phyloP scores from a whole-genome alignment of 345 rosid species.

The Salix koriyanagi region DNA sequence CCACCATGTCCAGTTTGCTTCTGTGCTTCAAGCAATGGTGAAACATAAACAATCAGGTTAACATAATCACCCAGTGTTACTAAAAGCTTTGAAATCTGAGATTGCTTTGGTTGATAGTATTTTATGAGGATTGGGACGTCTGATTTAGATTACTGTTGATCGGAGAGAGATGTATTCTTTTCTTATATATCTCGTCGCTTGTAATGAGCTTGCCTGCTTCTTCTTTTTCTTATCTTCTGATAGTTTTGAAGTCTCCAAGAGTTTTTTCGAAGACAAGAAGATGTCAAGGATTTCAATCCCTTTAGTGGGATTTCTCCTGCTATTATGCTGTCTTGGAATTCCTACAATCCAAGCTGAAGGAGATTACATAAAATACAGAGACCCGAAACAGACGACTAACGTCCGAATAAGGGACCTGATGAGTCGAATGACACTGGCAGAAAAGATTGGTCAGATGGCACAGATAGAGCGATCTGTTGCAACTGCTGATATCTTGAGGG shows the following conservation, averaged over 20 bases:
- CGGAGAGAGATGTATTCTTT: too few species aligned
- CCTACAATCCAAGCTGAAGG: not conserved
- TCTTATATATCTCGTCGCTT: too few species aligned
- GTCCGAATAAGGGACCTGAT: conserved; percentile 45
- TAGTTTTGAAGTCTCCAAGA: not conserved
- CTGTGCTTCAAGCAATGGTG: not conserved
- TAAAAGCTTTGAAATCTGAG: too few species aligned
- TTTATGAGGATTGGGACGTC: too few species aligned
- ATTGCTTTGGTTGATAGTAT: too few species aligned
- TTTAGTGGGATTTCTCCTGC: not conserved
- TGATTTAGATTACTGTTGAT: too few species aligned
- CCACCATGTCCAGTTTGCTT: not conserved
- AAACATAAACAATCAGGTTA: too few species aligned
- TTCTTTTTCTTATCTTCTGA: not conserved
- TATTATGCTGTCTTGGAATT: not conserved
- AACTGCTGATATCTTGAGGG: conserved; percentile 10
- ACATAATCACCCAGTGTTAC: too few species aligned
- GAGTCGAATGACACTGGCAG: conserved; percentile 48
- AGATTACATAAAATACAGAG: conserved; percentile 28
- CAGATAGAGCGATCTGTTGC: conserved; percentile 35
- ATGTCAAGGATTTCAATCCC: not conserved
- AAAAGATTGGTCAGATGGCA: conserved; percentile 58
- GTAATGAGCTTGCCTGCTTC: too few species aligned
- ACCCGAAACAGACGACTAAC: conserved; percentile 34
- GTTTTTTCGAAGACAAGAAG: not conserved